Base-by-base conservation (phyloP, 108 stramenopile genomes). In the Mediolabrus comicus region DNA sequence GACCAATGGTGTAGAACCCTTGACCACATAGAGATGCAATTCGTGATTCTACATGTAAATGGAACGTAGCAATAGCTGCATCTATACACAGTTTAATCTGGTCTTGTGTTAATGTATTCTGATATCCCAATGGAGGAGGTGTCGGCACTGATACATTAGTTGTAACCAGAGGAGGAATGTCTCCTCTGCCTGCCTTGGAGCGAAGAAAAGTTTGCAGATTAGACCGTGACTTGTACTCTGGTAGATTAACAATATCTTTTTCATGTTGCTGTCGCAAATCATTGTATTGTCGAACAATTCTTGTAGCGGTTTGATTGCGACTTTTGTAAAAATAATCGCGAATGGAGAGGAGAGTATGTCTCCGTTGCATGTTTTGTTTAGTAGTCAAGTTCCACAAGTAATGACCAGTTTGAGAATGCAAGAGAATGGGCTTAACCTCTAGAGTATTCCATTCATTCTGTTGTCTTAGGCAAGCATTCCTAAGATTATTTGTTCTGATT, bases 1-100 rank as follows among this genome's bases (percentile, higher is more conserved):
- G 94, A n/a, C 94, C 94, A 53, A 95, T 95, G 22, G 91, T 95
- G 65, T 92, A 95, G 68, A 84, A 95, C 9, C 91, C 91, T 38
- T 90, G 65, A 0, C 94, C 91, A 10, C 86, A 77, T 27, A 89
- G 53, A 1, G 90, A 72, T 5, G 94, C 91, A 53, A 92, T 85
- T 25, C 94, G 81, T 22, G 91, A 80, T 75, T 95, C 85, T 12
- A 83, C 82, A 62, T 92, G 90, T 29, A 95, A 65, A n/a, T 71
- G 71, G 72, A 95, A 91, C 1, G 93, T 91, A 4, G 86, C 82
- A 54, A 94, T 72, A 2, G 85, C 82, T 22, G 89, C 86, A 61
- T 87, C 80, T 60, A 94, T 65, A 17, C 72, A 29, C n/a, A 61
- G 31, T 26, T 10, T 53, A 54, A 82, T 80, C 41, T 82, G 77